Base-by-base conservation (phyloP, 2,329 filamentous ascomycete species). In the Diaporthe sp. region DNA sequence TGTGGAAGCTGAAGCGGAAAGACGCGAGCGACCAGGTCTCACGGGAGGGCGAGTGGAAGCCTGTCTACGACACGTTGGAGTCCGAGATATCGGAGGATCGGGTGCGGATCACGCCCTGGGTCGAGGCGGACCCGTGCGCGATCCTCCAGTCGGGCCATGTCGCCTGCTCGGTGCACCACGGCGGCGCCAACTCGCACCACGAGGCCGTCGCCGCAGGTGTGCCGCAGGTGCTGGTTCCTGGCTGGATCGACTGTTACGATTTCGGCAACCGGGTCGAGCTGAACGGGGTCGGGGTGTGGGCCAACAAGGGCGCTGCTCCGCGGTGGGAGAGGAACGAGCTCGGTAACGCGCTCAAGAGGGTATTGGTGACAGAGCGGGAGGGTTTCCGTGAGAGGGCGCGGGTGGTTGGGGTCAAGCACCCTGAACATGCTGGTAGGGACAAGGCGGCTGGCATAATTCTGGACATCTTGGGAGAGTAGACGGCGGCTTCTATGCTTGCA, bases 181-280 rank as follows among this genome's bases (percentile, higher is more conserved):
- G 84, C 25, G 84, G 84, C 12, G 82, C 84, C 0, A 86, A 85
- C 70, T 84, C 83, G 0, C 81, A 82, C 69, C 77, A 80, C 47
- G 80, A 82, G 61, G 77, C 80, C 2, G 55, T 79, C 19, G 77
- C 77, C 77, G 82, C 83, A 17, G 87, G 86, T 0, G 78, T 87
- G 19, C 86, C 86, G 1, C 87, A 88, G 50, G 79, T 88, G 5
- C 76, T 87, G 4, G 79, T 88, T 0, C 85, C 86, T 0, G 76
- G 81, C 4, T 88, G 86, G 87, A 80, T 83, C 1, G 86, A 88
- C 76, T 85, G 82, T 35, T 87, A 87, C 75, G 86, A 88, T 66
- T 88, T 84, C 72, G 86, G 85, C 6, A 81, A 82, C 64, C 81
- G 86, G 0, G 84, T 82, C 12, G 86, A 88, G 78, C 79, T 82